A percentile compares a stretch with the other conserved stretches of the same genome.
phyloP scores from a whole-genome alignment of 306 rosid species.

The Malus orientalis region DNA sequence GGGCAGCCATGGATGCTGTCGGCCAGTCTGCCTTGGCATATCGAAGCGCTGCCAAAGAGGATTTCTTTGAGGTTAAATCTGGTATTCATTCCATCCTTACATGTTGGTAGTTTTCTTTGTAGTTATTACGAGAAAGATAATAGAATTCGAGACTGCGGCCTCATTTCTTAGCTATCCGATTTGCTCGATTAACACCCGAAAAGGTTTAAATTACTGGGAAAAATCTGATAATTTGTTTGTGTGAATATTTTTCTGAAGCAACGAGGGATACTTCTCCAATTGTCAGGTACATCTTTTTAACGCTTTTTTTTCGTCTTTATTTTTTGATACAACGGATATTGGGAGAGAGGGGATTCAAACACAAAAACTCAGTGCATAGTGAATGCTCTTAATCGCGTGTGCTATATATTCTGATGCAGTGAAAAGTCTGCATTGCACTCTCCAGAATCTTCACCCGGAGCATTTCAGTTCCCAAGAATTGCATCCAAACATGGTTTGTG shows the following conservation, averaged over 20 bases:
- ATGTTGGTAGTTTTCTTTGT: neutral
- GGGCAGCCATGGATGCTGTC: conserved; percentile 2
- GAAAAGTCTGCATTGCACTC: conserved; percentile 6
- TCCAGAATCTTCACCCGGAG: conserved; percentile 10
- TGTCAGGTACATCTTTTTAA: conserved; percentile 19
- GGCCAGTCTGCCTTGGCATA: conserved; percentile 6
- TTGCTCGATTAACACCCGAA: no score
- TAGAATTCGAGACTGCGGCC: no score
- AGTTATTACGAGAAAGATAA: neutral
- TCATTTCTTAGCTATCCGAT: no score
- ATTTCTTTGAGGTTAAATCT: neutral
- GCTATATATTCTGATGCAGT: conserved; percentile 1
- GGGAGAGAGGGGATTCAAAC: neutral
- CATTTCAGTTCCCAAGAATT: conserved; percentile 15
- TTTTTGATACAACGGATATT: neutral
- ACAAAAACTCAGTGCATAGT: neutral
- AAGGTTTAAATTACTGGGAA: neutral
- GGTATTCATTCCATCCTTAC: conserved; percentile 11
- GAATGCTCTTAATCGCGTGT: neutral
- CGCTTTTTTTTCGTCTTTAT: neutral
- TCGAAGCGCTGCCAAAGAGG: conserved; percentile 15
- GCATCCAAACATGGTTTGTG: conserved; percentile 19
- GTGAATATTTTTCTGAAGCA: neutral
- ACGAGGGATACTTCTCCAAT: conserved; percentile 11
- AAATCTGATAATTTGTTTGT: neutral